Evolutionary conservation across 352 stramenopile species (phyloP).

Genomic region (Phytopythium boreale): DNA sequence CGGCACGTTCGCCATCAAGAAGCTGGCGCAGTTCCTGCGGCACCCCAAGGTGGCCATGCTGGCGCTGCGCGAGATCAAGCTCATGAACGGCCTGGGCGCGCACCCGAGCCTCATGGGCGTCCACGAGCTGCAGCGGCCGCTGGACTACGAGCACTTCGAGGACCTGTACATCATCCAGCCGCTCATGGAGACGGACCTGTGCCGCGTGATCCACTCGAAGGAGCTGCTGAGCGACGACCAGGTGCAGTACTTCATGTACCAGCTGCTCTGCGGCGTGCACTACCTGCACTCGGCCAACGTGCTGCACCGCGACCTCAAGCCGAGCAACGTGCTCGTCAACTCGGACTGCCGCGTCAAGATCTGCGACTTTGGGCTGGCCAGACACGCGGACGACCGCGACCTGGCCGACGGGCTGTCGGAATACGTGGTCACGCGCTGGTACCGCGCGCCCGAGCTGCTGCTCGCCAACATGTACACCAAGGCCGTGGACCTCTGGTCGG

Average conservation of each 20-base stretch:
- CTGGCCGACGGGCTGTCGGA: slow-evolving; percentile 85
- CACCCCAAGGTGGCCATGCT: slow-evolving; percentile 84
- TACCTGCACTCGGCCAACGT: slow-evolving; percentile 96
- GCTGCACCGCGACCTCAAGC: slow-evolving; percentile 96
- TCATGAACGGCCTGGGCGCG: slow-evolving; percentile 81
- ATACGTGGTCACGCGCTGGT: slow-evolving; percentile 95
- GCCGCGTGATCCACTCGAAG: slow-evolving; percentile 85
- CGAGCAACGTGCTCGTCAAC: slow-evolving; percentile 97
- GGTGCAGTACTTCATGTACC: slow-evolving; percentile 96
- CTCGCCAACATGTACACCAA: slow-evolving; percentile 84
- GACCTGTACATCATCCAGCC: slow-evolving; percentile 98
- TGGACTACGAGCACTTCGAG: slow-evolving; percentile 90
- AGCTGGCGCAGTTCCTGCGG: slow-evolving; percentile 79
- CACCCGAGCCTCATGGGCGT: slow-evolving; percentile 81
- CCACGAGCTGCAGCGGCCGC: slow-evolving; percentile 77
- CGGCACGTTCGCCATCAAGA: slow-evolving; percentile 89
- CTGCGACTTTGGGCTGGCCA: slow-evolving; percentile 87
- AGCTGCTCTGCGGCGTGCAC: slow-evolving; percentile 93
- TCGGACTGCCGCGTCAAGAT: slow-evolving; percentile 88
- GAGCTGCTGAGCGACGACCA: slow-evolving; percentile 92
- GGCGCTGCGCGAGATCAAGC: slow-evolving; percentile 83
- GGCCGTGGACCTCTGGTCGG: slow-evolving; percentile 94
- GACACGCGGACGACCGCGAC: slow-evolving; percentile 76
- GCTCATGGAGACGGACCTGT: slow-evolving; percentile 98
- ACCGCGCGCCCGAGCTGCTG: slow-evolving; percentile 81